Conservation (phyloP, 805 yeast species). For the Candida vaughaniae region DNA sequence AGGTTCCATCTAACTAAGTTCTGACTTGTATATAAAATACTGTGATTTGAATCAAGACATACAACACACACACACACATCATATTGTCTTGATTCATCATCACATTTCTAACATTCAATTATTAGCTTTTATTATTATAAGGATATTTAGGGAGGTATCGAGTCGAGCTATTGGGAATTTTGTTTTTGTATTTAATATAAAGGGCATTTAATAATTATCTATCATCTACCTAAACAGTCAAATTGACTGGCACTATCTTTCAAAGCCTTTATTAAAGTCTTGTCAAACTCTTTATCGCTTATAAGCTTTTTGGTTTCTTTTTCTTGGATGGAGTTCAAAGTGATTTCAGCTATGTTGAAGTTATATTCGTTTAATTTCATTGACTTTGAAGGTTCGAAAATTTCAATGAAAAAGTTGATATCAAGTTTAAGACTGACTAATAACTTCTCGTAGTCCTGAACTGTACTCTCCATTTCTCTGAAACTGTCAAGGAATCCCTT, state of each 20-base stretch:
- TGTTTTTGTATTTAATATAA: conserved; percentile 7
- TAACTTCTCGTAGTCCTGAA: conserved; percentile 6
- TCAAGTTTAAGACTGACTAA: conserved; percentile 36
- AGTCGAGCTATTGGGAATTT: conserved; percentile 12
- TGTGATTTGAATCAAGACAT: conserved; percentile 1
- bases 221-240: conserved; percentile 23
- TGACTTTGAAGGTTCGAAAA: conserved; percentile 34
- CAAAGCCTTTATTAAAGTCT: conserved; percentile 12
- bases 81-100: neutral
- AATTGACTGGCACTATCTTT: conserved; percentile 25
- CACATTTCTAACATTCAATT: neutral
- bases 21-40: no score
- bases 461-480: conserved; percentile 15
- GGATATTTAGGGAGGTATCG: conserved; percentile 15
- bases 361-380: conserved; percentile 35
- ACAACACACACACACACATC: conserved; percentile 10
- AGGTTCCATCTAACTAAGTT: conserved; percentile 3
- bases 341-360: conserved; percentile 31
- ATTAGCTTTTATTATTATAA: conserved; percentile 3
- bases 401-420: conserved; percentile 36
- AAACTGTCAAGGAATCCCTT: conserved; percentile 31
- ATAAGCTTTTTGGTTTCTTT: conserved; percentile 16
- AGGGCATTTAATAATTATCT: conserved; percentile 1
- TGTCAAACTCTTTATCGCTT: conserved; percentile 15
- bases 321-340: conserved; percentile 26